A percentile compares a stretch with the other conserved stretches of the same genome.
phyloP scores from a whole-genome alignment of 768 basidiomycete genomes.

The Fomitopsis pulvina region DNA sequence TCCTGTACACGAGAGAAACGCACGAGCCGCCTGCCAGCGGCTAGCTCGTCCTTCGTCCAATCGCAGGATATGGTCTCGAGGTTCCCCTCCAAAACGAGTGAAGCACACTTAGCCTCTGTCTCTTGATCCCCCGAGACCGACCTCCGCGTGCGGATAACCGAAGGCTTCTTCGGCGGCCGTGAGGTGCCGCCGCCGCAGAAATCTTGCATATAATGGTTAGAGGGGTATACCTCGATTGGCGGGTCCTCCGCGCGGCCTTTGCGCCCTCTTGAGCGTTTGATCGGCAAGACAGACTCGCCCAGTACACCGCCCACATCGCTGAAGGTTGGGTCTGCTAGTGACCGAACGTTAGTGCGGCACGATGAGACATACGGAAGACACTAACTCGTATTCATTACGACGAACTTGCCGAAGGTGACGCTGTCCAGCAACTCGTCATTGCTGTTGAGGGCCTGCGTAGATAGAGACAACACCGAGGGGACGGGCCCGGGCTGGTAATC shows the following conservation, averaged over 20 bases:
- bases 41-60: slow-evolving; percentile 62
- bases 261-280: background rate
- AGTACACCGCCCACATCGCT: background rate
- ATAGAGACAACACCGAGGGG: slow-evolving; percentile 39
- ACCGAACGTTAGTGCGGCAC: background rate
- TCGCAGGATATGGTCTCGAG: slow-evolving; percentile 46
- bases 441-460: slow-evolving; percentile 56
- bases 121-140: slow-evolving; percentile 21
- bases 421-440: slow-evolving; percentile 52
- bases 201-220: background rate
- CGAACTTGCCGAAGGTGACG: slow-evolving; percentile 66
- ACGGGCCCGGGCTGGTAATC: slow-evolving; percentile 30
- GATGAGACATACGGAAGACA: background rate
- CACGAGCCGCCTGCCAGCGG: slow-evolving; percentile 74
- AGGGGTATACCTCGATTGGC: background rate
- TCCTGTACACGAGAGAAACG: slow-evolving; percentile 78
- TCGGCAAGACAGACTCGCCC: background rate
- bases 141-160: slow-evolving; percentile 20
- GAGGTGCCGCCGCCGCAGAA: background rate
- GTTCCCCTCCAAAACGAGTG: slow-evolving; percentile 47
- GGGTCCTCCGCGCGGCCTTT: background rate
- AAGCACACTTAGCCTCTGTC: slow-evolving; percentile 33
- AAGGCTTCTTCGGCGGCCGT: slow-evolving; percentile 12
- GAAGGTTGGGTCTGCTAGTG: too few relatives aligned
- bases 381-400: slow-evolving; percentile 48